phyloP scores from a whole-genome alignment of 305 asterid genomes.

The Fraxinus paxiana region DNA sequence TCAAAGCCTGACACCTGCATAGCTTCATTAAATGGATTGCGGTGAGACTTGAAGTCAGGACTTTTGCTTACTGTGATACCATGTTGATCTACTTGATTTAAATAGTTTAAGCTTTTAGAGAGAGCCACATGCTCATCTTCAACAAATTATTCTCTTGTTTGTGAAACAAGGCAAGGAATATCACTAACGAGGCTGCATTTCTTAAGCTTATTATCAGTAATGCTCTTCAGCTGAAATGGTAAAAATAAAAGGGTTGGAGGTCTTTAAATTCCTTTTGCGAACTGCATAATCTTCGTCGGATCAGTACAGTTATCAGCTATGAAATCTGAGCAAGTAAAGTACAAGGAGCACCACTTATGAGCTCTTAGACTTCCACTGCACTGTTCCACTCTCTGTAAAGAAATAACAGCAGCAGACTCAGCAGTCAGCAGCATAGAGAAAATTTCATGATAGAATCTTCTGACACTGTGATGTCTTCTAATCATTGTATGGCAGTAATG shows the following conservation, averaged over 20 bases:
- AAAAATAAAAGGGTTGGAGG: neutral
- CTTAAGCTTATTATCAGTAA: neutral
- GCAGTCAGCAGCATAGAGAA: neutral
- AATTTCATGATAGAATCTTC: neutral
- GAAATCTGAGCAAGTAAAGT: neutral
- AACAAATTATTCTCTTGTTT: neutral
- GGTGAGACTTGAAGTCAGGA: neutral
- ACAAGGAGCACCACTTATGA: neutral
- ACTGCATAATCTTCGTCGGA: neutral
- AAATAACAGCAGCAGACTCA: neutral
- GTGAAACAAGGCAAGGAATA: neutral
- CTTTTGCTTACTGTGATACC: neutral
- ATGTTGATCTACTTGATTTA: neutral
- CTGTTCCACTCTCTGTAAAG: neutral
- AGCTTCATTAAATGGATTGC: neutral
- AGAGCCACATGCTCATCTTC: neutral
- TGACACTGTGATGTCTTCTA: constrained; percentile 5
- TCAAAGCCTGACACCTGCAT: neutral
- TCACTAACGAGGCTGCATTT: neutral
- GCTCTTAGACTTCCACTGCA: neutral
- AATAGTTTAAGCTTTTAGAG: neutral
- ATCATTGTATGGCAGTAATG: neutral
- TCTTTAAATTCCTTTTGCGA: neutral
- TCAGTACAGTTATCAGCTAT: neutral
- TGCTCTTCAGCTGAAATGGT: neutral